Evolutionary conservation across 2,329 filamentous ascomycete species (phyloP), one percentile per base, ranked within the genome.

Genomic region (Xylariales sp.): DNA sequence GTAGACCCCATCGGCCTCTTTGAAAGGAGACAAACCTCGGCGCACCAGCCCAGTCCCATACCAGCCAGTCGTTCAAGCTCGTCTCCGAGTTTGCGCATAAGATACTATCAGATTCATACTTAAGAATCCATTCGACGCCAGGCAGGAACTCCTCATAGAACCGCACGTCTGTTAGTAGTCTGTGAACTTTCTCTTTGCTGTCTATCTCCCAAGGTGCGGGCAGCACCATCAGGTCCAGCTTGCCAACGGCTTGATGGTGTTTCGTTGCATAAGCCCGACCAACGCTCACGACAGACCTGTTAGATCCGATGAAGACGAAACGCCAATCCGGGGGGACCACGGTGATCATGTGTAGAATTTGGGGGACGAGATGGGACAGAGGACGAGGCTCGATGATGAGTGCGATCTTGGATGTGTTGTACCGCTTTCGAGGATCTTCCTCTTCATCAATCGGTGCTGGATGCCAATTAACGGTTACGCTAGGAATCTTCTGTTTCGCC

Each of bases 61-160:
- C 54, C 8, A 78, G 58, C 71, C 71, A 78, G 5, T 76, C 69
- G 48, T 78, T 69, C 28, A 78, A 53, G 46, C 69, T 70, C 28
- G 54, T 62, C n/a, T 62, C 60, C 9, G 72, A 73, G 51, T 77
- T 77, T 42, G 73, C 68, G 49, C 74, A 78, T 33, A 78, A 56
- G 33, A 78, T 74, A 50, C 70, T 74, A 52, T 78, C 74, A n/a
- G 66, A 62, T 48, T 78, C 72, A 49, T 69, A 78, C 51, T 71
- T 70, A 40, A 79, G 59, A 19, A 78, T 55, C 71, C 71, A 77
- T 55, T 78, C 73, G 24, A 70, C 71, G 0, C 60, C 63, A 1
- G 71, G 65, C 14, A 76, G 51, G 36, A 74, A 66, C 46, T 71
- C 66, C 46, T 74, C 62, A 51, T 78, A 79, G 51, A 79, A 75